Evolutionary conservation across 164 flowering plant genomes (phyloP).

Genomic region (Tetrastigma voinierianum): DNA sequence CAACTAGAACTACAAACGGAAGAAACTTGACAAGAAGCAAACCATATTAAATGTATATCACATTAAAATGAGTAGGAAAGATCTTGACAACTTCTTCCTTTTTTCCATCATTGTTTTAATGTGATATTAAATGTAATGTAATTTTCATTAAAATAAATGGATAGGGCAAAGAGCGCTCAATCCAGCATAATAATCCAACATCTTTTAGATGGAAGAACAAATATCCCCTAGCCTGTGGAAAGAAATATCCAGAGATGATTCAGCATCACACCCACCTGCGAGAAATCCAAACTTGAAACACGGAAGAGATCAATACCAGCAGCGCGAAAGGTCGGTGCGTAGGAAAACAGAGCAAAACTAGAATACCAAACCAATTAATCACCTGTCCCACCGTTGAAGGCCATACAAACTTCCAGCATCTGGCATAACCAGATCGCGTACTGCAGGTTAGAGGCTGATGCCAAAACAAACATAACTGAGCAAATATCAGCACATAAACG

Average conservation of each 20-base stretch:
- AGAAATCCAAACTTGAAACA: conserved; percentile 76
- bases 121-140: neutral
- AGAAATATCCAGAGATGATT: conserved; percentile 11
- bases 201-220: neutral
- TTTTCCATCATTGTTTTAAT: too few relatives aligned
- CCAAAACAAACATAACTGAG: neutral
- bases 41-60: too few relatives aligned
- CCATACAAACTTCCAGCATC: conserved; percentile 69
- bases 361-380: conserved; percentile 11
- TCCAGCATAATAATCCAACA: neutral
- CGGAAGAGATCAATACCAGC: conserved; percentile 17
- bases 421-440: conserved; percentile 67
- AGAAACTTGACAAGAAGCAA: too few relatives aligned
- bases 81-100: too few relatives aligned
- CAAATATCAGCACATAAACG: neutral
- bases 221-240: conserved; percentile 8
- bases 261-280: conserved; percentile 67
- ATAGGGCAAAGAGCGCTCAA: neutral
- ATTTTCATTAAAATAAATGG: neutral
- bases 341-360: neutral
- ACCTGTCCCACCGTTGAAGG: conserved; percentile 60
- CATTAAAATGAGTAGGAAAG: too few relatives aligned
- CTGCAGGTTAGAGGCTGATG: conserved; percentile 5
- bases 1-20: too few relatives aligned
- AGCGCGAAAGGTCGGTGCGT: neutral